Percentiles rank a stretch among this genome's conserved stretches.
Conservation (phyloP, 768 basidiomycete species). For the Suillus sp. region DNA sequence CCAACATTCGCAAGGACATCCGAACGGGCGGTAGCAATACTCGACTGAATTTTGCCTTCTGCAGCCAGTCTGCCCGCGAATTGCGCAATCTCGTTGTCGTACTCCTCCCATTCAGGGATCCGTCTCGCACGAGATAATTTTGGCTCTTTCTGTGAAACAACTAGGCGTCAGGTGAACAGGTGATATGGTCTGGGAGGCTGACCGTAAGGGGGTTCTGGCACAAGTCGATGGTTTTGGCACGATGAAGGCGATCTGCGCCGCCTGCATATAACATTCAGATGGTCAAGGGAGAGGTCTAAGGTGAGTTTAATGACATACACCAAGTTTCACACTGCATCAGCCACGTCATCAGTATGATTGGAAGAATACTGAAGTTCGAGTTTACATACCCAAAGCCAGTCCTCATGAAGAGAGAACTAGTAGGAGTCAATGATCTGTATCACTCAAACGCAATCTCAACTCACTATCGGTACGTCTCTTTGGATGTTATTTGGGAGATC, state of each 20-base stretch:
- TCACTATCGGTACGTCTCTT: constrained; percentile 86
- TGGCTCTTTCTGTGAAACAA: constrained; percentile 80
- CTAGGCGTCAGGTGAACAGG: constrained; percentile 4
- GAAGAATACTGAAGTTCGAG: constrained; percentile 1
- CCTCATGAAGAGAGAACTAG: constrained; percentile 84
- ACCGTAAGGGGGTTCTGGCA: constrained; percentile 97
- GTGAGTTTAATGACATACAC: constrained; percentile 58
- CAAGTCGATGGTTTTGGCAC: constrained; percentile 89
- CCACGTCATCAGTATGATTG: constrained; percentile 12
- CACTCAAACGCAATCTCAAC: constrained; percentile 30
- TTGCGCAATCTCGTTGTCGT: constrained; percentile 86
- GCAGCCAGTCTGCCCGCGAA: constrained; percentile 76
- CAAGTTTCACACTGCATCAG: constrained; percentile 87
- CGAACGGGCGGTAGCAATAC: constrained; percentile 66
- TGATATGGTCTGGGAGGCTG: constrained; percentile 26
- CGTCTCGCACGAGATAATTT: constrained; percentile 91
- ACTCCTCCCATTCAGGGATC: constrained; percentile 97
- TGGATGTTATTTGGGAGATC: constrained; percentile 98
- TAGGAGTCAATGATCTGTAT: constrained; percentile 9
- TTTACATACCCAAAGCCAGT: constrained; percentile 90
- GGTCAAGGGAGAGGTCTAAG: constrained; percentile 10
- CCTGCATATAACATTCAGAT: constrained; percentile 40
- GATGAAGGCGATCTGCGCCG: constrained; percentile 79
- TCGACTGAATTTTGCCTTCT: constrained; percentile 68
- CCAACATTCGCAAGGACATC: constrained; percentile 55